Evolutionary conservation across 1,139 yeast species (phyloP).

Genomic region (Nematodospora anomalae): DNA sequence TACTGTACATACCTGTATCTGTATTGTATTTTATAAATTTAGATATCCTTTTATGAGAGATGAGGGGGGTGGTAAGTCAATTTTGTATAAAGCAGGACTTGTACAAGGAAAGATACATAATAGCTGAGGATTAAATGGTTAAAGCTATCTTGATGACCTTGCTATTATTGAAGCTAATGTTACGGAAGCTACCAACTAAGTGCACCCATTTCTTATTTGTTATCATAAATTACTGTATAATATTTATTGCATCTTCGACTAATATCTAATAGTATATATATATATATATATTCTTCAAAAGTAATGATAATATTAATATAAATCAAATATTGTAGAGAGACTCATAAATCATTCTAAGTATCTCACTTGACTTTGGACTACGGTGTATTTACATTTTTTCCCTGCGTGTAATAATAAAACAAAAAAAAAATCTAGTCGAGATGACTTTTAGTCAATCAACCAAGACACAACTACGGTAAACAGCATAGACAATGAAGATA

Average conservation of each 20-base stretch:
- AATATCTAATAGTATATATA: background rate
- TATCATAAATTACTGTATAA: background rate
- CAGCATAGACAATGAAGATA: conserved; percentile 56
- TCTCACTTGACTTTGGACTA: too few species aligned
- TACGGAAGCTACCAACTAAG: background rate
- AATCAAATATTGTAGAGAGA: too few species aligned
- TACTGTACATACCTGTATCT: background rate
- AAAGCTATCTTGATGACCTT: background rate
- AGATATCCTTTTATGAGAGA: conserved; percentile 1
- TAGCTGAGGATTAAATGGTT: background rate
- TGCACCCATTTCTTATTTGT: background rate
- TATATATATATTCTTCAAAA: too few species aligned
- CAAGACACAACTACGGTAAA: too few species aligned
- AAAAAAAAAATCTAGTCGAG: background rate
- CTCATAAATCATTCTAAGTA: too few species aligned
- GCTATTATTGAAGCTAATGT: background rate
- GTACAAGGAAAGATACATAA: background rate
- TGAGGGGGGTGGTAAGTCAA: background rate
- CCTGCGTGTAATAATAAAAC: too few species aligned
- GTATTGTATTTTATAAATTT: background rate
- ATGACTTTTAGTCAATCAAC: too few species aligned
- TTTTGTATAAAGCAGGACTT: conserved; percentile 7
- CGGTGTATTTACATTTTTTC: too few species aligned
- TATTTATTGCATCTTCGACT: background rate
- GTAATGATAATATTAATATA: too few species aligned